Evolutionary conservation across 2,329 filamentous ascomycete genomes (phyloP).

Genomic region (Pyrenochaeta sp.): DNA sequence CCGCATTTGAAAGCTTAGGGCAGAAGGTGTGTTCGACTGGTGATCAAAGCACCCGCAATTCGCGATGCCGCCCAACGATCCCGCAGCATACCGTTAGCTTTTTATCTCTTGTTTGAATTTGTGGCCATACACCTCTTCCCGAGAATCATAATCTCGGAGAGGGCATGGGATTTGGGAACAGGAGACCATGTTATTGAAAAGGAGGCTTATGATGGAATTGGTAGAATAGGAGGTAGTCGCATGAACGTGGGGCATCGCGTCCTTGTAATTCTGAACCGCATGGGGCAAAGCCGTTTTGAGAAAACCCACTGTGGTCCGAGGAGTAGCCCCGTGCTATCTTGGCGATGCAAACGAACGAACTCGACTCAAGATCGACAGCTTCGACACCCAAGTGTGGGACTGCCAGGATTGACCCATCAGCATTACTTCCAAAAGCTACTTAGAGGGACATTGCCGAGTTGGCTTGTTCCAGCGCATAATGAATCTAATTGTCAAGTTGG

Average conservation of each 20-base stretch:
- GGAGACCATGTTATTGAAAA: constrained; percentile 4
- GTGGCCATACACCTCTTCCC: constrained; percentile 2
- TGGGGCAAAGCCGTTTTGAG: constrained; percentile 7
- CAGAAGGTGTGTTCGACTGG: constrained; percentile 32
- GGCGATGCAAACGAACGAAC: constrained; percentile 25
- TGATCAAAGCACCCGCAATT: constrained; percentile 26
- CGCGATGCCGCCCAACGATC: constrained; percentile 32
- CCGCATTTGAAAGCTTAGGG: constrained; percentile 24
- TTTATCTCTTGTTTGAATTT: constrained; percentile 25
- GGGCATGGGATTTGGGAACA: not conserved
- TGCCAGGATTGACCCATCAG: constrained; percentile 6
- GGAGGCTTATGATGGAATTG: not conserved
- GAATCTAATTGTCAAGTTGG: not conserved
- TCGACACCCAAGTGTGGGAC: constrained; percentile 12
- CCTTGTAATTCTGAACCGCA: constrained; percentile 4
- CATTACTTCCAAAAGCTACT: not conserved
- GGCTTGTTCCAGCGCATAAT: not conserved
- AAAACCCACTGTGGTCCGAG: constrained; percentile 8
- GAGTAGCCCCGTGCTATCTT: constrained; percentile 21
- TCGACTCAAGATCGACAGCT: constrained; percentile 27
- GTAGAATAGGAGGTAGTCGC: constrained; percentile 9
- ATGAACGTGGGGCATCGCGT: constrained; percentile 12
- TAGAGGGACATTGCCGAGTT: not conserved
- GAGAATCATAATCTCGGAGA: not conserved
- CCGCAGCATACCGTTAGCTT: constrained; percentile 25